Evolutionary conservation across 495 filamentous ascomycete genomes (phyloP).

Genomic region (Venustampulla echinocandica): DNA sequence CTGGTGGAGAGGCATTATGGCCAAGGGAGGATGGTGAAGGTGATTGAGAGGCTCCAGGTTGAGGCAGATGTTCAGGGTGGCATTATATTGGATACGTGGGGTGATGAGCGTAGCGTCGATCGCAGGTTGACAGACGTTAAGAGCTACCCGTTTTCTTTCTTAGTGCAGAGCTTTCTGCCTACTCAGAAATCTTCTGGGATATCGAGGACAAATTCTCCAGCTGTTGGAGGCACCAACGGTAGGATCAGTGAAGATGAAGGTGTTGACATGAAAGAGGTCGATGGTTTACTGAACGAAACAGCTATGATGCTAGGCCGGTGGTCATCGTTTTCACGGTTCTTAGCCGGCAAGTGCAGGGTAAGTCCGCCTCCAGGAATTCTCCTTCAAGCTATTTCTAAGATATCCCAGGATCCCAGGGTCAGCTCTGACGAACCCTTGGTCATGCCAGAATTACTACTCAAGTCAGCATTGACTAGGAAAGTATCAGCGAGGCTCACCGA

Average conservation of each 20-base stretch:
- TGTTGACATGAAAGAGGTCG: slow-evolving; percentile 91
- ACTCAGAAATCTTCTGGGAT: slow-evolving; percentile 40
- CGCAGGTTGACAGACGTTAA: slow-evolving; percentile 86
- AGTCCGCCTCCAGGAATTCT: slow-evolving; percentile 8
- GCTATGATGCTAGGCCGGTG: slow-evolving; percentile 86
- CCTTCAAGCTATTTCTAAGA: slow-evolving; percentile 15
- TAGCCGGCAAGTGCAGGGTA: slow-evolving; percentile 61
- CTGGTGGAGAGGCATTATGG: slow-evolving; percentile 94
- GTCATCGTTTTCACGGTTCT: slow-evolving; percentile 85
- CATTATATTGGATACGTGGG: slow-evolving; percentile 91
- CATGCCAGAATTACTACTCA: slow-evolving; percentile 60
- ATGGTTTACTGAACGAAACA: slow-evolving; percentile 75
- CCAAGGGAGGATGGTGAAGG: slow-evolving; percentile 82
- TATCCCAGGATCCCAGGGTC: slow-evolving; percentile 35
- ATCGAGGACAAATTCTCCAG: slow-evolving; percentile 49
- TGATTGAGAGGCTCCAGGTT: slow-evolving; percentile 85
- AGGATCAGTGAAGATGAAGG: slow-evolving; percentile 72
- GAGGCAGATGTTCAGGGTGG: slow-evolving; percentile 98
- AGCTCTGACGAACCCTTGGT: slow-evolving; percentile 38
- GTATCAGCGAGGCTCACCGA: slow-evolving; percentile 58
- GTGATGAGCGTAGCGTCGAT: slow-evolving; percentile 76
- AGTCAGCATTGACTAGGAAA: slow-evolving; percentile 69
- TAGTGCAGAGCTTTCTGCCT: slow-evolving; percentile 88
- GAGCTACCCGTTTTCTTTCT: slow-evolving; percentile 92
- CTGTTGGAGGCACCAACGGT: slow-evolving; percentile 31